These are phyloP conservation scores for Penicillium ochrochloron DNA, from an alignment of 495 filamentous ascomycete genomes.

Conservation along the genomic window DNA sequence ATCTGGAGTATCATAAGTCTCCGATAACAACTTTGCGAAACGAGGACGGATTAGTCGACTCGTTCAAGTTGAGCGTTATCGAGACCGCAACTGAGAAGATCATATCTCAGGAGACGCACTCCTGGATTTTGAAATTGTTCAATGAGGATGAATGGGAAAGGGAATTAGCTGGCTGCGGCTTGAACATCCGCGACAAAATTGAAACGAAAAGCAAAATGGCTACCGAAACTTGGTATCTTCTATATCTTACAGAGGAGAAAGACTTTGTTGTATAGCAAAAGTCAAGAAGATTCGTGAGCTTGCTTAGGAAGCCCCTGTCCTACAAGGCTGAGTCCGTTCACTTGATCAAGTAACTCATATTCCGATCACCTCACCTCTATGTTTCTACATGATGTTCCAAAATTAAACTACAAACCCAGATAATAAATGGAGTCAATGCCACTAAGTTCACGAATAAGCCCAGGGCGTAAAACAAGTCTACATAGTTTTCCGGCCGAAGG, in stretches of 20 bases:
- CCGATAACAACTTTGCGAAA: background rate
- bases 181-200: background rate
- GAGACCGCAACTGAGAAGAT: background rate
- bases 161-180: background rate
- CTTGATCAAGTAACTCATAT: background rate
- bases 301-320: background rate
- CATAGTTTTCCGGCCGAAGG: too few relatives aligned
- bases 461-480: too few relatives aligned
- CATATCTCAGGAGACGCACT: background rate
- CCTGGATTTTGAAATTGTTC: background rate
- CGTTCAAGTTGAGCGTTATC: background rate
- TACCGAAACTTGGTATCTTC: background rate
- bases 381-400: too few relatives aligned
- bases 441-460: too few relatives aligned
- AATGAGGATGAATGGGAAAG: background rate
- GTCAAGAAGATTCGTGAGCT: background rate
- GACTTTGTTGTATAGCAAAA: background rate
- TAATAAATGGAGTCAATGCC: too few relatives aligned
- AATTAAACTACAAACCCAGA: too few relatives aligned
- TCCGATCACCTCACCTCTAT: too few relatives aligned
- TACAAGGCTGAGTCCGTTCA: background rate
- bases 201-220: background rate
- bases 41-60: background rate
- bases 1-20: background rate
- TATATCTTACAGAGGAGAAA: background rate